Evolutionary conservation across 257 asterid species (phyloP).

Genomic region (Handroanthus guayacan): DNA sequence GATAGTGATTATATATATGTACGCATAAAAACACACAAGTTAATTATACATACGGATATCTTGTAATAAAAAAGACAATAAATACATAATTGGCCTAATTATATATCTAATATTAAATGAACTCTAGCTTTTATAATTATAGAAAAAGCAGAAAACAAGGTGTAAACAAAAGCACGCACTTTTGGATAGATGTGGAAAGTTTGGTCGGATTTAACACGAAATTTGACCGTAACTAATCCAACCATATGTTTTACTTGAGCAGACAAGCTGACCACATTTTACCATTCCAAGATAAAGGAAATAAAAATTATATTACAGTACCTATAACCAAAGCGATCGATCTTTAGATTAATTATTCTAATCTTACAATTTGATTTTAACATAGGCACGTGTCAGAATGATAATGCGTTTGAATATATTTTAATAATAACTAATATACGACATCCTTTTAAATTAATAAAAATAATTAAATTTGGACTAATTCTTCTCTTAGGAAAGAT

Average conservation of each 20-base stretch:
- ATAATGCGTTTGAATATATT: too few relatives aligned
- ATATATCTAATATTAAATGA: too few relatives aligned
- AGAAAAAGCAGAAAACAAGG: background rate
- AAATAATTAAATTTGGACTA: too few relatives aligned
- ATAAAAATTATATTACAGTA: too few relatives aligned
- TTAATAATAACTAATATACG: too few relatives aligned
- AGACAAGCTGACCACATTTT: slow-evolving; percentile 36
- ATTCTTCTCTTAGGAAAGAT: too few relatives aligned
- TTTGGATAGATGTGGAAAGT: slow-evolving; percentile 19
- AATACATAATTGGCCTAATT: background rate
- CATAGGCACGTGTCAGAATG: too few relatives aligned
- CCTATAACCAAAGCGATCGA: too few relatives aligned
- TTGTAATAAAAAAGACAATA: background rate
- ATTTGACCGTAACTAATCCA: slow-evolving; percentile 37
- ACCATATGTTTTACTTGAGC: slow-evolving; percentile 35
- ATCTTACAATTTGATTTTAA: too few relatives aligned
- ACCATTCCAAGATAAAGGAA: slow-evolving; percentile 17
- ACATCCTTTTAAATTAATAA: too few relatives aligned
- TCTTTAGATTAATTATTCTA: too few relatives aligned
- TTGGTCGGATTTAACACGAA: slow-evolving; percentile 42
- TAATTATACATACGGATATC: background rate
- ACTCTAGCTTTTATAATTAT: too few relatives aligned
- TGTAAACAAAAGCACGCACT: slow-evolving; percentile 33
- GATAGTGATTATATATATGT: background rate
- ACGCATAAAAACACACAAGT: background rate